Evolutionary conservation across 2,329 filamentous ascomycete species (phyloP), one percentile per base, ranked within the genome.

Genomic region (Aureobasidium vineae): DNA sequence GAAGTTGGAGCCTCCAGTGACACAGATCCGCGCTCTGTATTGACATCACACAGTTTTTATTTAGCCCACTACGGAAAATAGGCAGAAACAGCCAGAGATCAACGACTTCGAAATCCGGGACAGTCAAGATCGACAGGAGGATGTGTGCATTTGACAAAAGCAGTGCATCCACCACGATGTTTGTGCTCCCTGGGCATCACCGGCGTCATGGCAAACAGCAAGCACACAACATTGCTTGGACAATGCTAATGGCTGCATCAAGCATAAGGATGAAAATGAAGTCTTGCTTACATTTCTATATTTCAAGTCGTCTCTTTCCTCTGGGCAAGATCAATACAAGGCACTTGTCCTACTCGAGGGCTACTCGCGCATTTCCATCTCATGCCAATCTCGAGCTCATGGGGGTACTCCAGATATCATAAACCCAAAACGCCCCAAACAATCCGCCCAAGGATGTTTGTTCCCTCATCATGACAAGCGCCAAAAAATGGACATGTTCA

Each of bases 271-370:
- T 56, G 40, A 59, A 33, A 59, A 59, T 59, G 54, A 59, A 59
- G 54, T 59, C 54, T 59, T 31, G 54, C 54, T 59, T 45, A 59
- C 54, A 59, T 59, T 45, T 43, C 54, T 59, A 59, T 31, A 59
- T 59, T 26, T 59, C 23, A 21, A 16, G 54, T 59, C 54, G 23
- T 59, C 26, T 45, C 33, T 21, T 3, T 56, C 8, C 21, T 16
- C 19, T 33, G 23, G 19, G 33, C 54, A 45, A 43, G 26, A n/a
- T 45, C 54, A 10, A 59, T 33, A 59, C 38, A 33, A 33, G 23
- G 40, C 54, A 26, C 16, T 33, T 38, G 38, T 43, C 16, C 21
- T 16, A 45, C 26, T 40, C 26, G 40, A 33, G 26, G 16, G 16
- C 26, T 23, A 57, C 6, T 15, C n/a, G 8, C 38, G 38, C 38